Evolutionary conservation across 106 monocot species (phyloP).

Genomic region (Triglochin maritima): DNA sequence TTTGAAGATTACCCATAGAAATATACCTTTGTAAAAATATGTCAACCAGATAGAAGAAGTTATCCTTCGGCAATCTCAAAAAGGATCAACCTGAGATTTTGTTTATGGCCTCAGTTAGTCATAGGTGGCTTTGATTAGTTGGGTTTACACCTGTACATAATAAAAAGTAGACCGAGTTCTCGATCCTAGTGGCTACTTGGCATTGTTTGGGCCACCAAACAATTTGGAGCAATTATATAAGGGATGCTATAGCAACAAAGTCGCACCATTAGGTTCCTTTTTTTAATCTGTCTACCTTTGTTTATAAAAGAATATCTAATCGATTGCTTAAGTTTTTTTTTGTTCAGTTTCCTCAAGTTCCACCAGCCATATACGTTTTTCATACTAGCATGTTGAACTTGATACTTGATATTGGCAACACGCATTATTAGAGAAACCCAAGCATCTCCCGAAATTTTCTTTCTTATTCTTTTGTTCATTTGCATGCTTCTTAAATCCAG

Average conservation of each 20-base stretch:
- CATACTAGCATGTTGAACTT: neutral
- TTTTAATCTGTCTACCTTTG: no score
- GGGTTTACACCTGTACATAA: slow-evolving; percentile 29
- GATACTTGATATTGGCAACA: neutral
- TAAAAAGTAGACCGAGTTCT: slow-evolving; percentile 71
- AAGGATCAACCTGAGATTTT: neutral
- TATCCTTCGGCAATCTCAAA: no score
- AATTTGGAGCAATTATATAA: slow-evolving; percentile 53
- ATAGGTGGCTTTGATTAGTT: neutral
- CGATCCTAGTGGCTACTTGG: slow-evolving; percentile 70
- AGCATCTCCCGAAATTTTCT: neutral
- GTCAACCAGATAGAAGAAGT: neutral
- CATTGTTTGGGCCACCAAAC: slow-evolving; percentile 75
- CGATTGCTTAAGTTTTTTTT: no score
- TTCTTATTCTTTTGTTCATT: neutral
- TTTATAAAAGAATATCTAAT: no score
- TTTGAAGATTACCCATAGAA: neutral
- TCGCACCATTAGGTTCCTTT: slow-evolving; percentile 38
- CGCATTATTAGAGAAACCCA: neutral
- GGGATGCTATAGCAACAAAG: slow-evolving; percentile 48
- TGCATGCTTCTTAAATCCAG: neutral
- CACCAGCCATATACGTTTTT: slow-evolving; percentile 45
- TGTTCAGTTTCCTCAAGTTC: slow-evolving; percentile 65
- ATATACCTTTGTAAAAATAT: neutral
- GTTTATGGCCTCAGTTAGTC: neutral